Percentiles rank a stretch among this genome's conserved stretches.
phyloP scores from a whole-genome alignment of 768 basidiomycete species.

The Leccinellum luteum region DNA sequence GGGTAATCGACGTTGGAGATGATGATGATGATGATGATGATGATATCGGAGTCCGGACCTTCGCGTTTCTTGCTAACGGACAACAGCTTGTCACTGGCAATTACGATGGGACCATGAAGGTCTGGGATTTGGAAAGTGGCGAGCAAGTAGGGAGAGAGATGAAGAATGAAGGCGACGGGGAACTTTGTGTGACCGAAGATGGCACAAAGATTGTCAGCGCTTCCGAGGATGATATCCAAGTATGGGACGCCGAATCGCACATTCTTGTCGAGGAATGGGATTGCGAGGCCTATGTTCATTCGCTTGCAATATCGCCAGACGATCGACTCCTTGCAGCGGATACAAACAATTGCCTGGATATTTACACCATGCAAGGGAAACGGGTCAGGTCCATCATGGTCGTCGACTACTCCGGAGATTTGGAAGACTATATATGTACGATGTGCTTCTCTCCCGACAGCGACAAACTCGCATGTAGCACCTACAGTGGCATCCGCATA shows the following conservation, averaged over 20 bases:
- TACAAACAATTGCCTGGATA: no score
- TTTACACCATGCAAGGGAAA: neutral
- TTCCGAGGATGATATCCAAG: neutral
- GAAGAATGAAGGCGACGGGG: neutral
- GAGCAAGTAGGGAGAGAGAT: neutral
- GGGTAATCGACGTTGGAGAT: no score
- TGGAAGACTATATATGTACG: no score
- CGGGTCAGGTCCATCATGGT: neutral
- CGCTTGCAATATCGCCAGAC: neutral
- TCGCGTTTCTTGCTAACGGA: no score
- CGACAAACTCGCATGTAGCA: neutral
- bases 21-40: no score
- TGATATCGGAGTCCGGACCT: no score
- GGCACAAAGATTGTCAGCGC: neutral
- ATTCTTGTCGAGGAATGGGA: neutral
- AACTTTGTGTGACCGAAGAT: neutral
- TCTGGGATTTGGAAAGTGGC: neutral
- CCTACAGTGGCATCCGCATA: neutral
- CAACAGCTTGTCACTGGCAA: neutral
- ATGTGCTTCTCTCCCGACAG: neutral
- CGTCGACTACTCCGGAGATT: no score
- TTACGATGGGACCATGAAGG: neutral
- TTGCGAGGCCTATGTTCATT: rapidly evolving
- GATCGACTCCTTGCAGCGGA: neutral
- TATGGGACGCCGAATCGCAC: neutral